A percentile compares a stretch with the other conserved stretches of the same genome.
Conservation (phyloP, 2,329 filamentous ascomycete species). For the Beauveria sp. region DNA sequence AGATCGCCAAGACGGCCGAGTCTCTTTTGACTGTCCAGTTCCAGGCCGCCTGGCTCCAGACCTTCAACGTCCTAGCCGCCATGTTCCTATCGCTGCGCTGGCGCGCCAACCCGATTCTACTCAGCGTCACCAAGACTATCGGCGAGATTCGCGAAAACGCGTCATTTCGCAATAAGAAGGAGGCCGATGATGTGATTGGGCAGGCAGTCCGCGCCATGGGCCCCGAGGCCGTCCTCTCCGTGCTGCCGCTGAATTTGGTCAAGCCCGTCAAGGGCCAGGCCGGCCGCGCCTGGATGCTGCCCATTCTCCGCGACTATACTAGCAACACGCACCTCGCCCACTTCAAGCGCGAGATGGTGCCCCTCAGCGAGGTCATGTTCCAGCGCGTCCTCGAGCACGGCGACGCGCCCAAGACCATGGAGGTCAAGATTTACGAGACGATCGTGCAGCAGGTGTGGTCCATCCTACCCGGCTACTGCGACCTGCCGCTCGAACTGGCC, state of each 20-base stretch:
- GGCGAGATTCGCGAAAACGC: conserved; percentile 84
- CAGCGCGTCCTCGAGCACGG: conserved; percentile 81
- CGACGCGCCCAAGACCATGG: conserved; percentile 79
- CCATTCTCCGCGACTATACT: conserved; percentile 80
- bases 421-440: conserved; percentile 96
- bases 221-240: conserved; percentile 70
- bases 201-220: conserved; percentile 87
- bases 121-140: conserved; percentile 66
- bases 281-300: conserved; percentile 90
- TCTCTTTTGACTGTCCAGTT: conserved; percentile 81
- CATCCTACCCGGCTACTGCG: conserved; percentile 87
- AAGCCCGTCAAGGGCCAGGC: conserved; percentile 69
- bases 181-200: conserved; percentile 84
- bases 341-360: conserved; percentile 80
- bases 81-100: conserved; percentile 84
- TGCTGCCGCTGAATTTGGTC: conserved; percentile 78
- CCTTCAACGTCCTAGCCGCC: conserved; percentile 79
- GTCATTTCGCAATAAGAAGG: conserved; percentile 87
- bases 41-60: conserved; percentile 89
- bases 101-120: conserved; percentile 72
- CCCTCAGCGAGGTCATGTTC: conserved; percentile 83
- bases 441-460: conserved; percentile 95
- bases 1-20: conserved; percentile 65
- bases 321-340: conserved; percentile 81
- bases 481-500: conserved; percentile 72